Base-by-base conservation (phyloP, 2,329 filamentous ascomycete species). In the Celoporthe dispersa region DNA sequence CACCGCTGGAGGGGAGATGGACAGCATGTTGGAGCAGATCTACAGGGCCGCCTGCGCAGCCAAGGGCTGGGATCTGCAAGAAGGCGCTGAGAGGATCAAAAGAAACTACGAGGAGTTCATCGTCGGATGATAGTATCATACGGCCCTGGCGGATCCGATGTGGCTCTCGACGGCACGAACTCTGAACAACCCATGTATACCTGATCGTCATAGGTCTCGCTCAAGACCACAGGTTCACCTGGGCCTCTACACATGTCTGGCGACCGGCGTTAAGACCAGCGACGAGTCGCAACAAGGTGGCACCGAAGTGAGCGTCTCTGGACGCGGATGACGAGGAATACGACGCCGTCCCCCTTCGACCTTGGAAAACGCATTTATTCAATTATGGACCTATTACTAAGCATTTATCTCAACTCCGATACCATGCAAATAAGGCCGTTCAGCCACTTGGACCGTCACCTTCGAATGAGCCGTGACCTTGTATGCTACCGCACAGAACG, bases 31-130 rank as follows among this genome's bases (percentile, higher is more conserved):
- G 16, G 92, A 95, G 77, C 87, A 92, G 61, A 91, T 94, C 72
- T 89, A 92, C 68, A 84, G 90, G n/a, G 88, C 86, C 71, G 87
- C 98, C 6, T 98, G 95, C 77, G 80, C 86, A 64, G 84, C 94
- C 61, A 96, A 94, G 74, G 90, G 87, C 1, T 98, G 96, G 95
- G 78, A 80, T 0, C 79, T 97, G 69, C 86, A 91, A 60, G 84
- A 93, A 5, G 95, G 95, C 0, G 86, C 94, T 1, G 82, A 80
- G 75, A 86, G 80, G 68, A 83, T 98, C 70, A 90, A 87, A 0
- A 82, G 81, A 33, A 99, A 98, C 77, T 98, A 93, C 87, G 86
- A 85, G 67, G 83, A 85, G 4, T 98, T 97, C 79, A 85, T 93
- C 11, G 91, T 91, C 78, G 93, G 92, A 3, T 79, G 73, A 76